These are phyloP conservation scores for Gossypium rotundifolium DNA, from an alignment of 345 rosid species.

Conservation along the genomic window DNA sequence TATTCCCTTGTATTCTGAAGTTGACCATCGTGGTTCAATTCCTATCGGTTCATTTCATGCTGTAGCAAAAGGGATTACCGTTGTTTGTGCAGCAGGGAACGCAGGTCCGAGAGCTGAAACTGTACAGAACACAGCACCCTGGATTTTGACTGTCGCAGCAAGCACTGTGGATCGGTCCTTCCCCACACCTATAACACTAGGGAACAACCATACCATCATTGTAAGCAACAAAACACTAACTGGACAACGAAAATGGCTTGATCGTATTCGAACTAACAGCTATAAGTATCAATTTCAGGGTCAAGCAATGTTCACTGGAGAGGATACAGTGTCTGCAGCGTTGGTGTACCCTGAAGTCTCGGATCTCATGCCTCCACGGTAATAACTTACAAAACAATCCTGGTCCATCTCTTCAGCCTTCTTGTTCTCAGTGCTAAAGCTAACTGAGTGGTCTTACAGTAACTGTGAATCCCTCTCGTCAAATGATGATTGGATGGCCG, in stretches of 20 bases:
- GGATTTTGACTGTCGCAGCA: conserved; percentile 60
- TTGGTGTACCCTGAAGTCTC: conserved; percentile 10
- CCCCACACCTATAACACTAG: conserved; percentile 29
- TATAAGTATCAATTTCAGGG: conserved; percentile 7
- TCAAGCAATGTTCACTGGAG: conserved; percentile 13
- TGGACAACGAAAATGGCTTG: not conserved
- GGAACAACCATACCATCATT: conserved; percentile 14
- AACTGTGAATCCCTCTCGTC: conserved; percentile 7
- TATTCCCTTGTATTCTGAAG: conserved; percentile 18
- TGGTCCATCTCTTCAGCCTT: not conserved
- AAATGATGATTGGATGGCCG: conserved; percentile 10
- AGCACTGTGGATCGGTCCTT: conserved; percentile 51
- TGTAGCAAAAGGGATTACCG: conserved; percentile 32
- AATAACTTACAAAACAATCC: not conserved
- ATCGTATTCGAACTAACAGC: not conserved
- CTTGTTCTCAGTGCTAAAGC: not conserved
- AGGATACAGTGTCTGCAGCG: not conserved
- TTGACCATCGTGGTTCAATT: conserved; percentile 18
- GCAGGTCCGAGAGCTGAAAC: conserved; percentile 33
- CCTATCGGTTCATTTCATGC: conserved; percentile 55
- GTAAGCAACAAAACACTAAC: not conserved
- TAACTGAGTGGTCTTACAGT: not conserved
- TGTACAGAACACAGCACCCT: conserved; percentile 47
- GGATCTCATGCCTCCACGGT: conserved; percentile 1
- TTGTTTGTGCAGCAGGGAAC: conserved; percentile 52